A percentile compares a stretch with the other conserved stretches of the same genome.
These are phyloP conservation scores for Penicillium sp. DNA, from an alignment of 2,329 filamentous ascomycete species.

Conservation along the genomic window DNA sequence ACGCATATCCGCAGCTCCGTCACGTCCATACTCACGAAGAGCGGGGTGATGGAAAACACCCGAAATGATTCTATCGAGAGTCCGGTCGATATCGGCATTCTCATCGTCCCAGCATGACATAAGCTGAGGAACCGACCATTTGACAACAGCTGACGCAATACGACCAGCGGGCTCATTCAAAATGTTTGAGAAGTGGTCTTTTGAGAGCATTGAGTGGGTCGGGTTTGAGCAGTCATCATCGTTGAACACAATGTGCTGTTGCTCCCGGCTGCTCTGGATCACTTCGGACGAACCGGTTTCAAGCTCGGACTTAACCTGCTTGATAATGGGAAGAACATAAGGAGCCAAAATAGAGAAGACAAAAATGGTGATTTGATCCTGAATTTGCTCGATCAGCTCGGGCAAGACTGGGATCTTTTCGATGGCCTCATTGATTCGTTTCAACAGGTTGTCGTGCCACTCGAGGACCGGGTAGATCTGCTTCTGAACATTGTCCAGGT, in stretches of 20 bases:
- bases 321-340: conserved; percentile 79
- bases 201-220: conserved; percentile 93
- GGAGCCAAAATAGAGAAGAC: conserved; percentile 90
- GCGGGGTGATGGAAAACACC: conserved; percentile 89
- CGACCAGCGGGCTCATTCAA: conserved; percentile 86
- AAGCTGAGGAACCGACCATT: conserved; percentile 84
- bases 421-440: conserved; percentile 71
- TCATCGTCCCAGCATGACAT: conserved; percentile 87
- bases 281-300: conserved; percentile 82
- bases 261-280: conserved; percentile 76
- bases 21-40: conserved; percentile 65
- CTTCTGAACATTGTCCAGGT: conserved; percentile 68
- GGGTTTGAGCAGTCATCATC: conserved; percentile 75
- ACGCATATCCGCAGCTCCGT: conserved; percentile 71
- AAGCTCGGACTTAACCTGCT: conserved; percentile 82
- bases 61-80: conserved; percentile 71
- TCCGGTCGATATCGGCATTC: conserved; percentile 63
- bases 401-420: conserved; percentile 83
- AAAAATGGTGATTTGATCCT: conserved; percentile 83
- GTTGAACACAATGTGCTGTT: conserved; percentile 83
- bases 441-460: conserved; percentile 86
- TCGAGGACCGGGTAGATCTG: conserved; percentile 88
- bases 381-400: conserved; percentile 78
- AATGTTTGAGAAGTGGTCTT: conserved; percentile 90
- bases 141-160: conserved; percentile 72